Conservation (phyloP, 2,329 filamentous ascomycete genomes). For the Curvularia sp. region DNA sequence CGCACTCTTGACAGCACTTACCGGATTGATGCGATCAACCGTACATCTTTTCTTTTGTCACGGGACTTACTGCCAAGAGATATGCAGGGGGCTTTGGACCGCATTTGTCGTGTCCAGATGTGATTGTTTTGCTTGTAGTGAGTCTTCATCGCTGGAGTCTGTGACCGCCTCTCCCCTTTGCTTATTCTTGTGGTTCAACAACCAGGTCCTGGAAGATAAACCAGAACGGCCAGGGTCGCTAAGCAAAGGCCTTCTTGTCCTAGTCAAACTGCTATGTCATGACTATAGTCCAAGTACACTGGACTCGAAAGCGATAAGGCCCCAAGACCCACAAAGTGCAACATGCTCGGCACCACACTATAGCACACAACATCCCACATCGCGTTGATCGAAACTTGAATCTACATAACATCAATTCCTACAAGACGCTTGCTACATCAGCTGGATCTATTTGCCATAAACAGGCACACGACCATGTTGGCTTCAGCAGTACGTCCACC, state of each 20-base stretch:
- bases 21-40: conserved; percentile 6
- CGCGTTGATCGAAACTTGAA: background rate
- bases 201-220: background rate
- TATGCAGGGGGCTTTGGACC: conserved; percentile 7
- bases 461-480: conserved; percentile 25
- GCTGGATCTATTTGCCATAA: conserved; percentile 32
- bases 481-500: conserved; percentile 28
- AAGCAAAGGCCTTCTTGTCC: background rate
- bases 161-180: conserved; percentile 4
- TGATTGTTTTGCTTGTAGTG: conserved; percentile 9
- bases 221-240: background rate
- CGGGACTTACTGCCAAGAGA: conserved; percentile 15
- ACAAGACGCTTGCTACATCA: background rate
- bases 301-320: background rate
- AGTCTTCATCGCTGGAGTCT: background rate
- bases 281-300: background rate
- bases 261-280: background rate
- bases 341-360: background rate
- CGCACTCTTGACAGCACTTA: conserved; percentile 10
- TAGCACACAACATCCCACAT: background rate
- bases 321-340: conserved; percentile 1
- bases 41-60: conserved; percentile 8
- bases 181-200: background rate
- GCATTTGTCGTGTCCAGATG: conserved; percentile 6
- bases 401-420: background rate